Evolutionary conservation across 2,329 filamentous ascomycete species (phyloP).

Genomic region (Fusarium citri): DNA sequence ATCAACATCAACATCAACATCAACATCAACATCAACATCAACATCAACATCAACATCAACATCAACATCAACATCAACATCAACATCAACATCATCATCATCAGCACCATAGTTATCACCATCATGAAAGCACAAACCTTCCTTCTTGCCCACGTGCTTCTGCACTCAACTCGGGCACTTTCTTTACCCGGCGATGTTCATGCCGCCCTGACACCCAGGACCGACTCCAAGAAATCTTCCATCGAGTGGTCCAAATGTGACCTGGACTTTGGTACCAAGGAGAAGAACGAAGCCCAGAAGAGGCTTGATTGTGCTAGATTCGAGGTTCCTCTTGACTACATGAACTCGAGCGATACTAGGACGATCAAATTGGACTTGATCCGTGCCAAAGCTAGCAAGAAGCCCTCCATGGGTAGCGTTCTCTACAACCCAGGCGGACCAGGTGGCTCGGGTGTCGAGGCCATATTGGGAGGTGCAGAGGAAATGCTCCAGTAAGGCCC

Average conservation of each 20-base stretch:
- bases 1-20: too few relatives aligned
- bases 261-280: constrained; percentile 9
- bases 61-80: too few relatives aligned
- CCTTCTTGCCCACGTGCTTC: not conserved
- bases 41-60: too few relatives aligned
- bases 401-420: constrained; percentile 52
- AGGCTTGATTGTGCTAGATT: constrained; percentile 50
- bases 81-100: too few relatives aligned
- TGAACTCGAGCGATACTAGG: constrained; percentile 37
- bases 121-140: constrained; percentile 8
- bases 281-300: not conserved
- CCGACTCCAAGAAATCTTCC: not conserved
- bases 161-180: not conserved
- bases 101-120: too few relatives aligned
- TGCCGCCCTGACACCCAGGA: not conserved
- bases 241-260: constrained; percentile 18
- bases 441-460: constrained; percentile 36
- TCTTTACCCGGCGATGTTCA: not conserved
- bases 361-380: constrained; percentile 50
- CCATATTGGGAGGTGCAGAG: accelerated
- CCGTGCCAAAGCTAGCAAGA: constrained; percentile 46
- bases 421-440: constrained; percentile 56
- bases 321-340: constrained; percentile 56
- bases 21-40: too few relatives aligned
- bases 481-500: not conserved